These are phyloP conservation scores for Mortierella sp. DNA, from an alignment of 371 early-diverging fungal species.

Conservation along the genomic window DNA sequence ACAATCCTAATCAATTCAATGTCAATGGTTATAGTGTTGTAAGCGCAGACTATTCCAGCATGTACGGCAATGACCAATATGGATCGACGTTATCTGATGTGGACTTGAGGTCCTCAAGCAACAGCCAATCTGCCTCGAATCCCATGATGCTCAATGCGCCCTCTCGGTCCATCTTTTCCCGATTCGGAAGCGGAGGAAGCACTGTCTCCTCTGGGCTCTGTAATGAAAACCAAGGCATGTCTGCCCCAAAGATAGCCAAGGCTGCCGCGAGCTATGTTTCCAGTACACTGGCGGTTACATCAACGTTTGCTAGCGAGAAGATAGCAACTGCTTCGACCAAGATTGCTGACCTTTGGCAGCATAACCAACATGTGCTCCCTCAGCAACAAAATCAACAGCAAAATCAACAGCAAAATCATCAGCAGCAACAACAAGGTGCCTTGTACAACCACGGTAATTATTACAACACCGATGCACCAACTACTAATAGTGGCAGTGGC, in stretches of 20 bases:
- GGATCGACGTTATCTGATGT: conserved; percentile 1
- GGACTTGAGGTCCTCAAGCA: background rate
- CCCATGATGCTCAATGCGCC: conserved; percentile 28
- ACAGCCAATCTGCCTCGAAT: background rate
- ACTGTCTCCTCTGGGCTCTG: background rate
- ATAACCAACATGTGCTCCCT: conserved; percentile 41
- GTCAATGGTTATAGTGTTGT: conserved; percentile 16
- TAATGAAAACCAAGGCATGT: background rate
- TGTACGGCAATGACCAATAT: background rate
- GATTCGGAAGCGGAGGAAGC: conserved; percentile 22
- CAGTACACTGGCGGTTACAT: conserved; percentile 49
- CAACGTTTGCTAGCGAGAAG: conserved; percentile 42
- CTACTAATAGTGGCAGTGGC: conserved; percentile 33
- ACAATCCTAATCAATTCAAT: conserved; percentile 18
- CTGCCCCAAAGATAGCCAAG: conserved; percentile 39
- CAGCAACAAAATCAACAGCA: conserved; percentile 27
- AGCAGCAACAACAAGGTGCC: conserved; percentile 16
- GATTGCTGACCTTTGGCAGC: conserved; percentile 56
- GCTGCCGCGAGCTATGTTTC: conserved; percentile 46
- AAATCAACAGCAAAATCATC: conserved; percentile 4
- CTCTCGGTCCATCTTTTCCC: conserved; percentile 35
- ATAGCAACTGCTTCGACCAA: conserved; percentile 46
- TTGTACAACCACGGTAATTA: conserved; percentile 25
- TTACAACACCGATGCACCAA: conserved; percentile 21
- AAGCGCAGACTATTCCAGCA: conserved; percentile 8